Conservation (phyloP, 1,139 yeast species). For the Taphrina flavorubra region DNA sequence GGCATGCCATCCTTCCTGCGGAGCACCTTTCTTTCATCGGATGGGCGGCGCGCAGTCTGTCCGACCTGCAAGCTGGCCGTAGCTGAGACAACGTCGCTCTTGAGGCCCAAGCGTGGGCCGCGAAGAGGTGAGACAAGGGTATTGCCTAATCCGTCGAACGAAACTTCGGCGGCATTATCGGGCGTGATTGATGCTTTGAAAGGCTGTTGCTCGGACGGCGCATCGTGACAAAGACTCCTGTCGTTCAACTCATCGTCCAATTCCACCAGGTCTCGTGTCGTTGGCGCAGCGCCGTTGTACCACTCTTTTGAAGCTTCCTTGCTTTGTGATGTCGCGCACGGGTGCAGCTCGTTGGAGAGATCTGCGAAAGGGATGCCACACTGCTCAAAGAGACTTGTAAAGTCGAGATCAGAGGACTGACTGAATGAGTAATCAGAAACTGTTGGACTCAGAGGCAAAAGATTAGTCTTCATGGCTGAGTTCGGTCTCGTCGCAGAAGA, state of each 20-base stretch:
- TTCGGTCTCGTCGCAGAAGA: no score
- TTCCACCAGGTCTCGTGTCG: slow-evolving; percentile 9
- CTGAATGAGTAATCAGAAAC: slow-evolving; percentile 7
- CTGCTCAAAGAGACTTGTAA: slow-evolving; percentile 23
- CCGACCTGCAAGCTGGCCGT: not conserved
- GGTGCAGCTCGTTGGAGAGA: slow-evolving; percentile 5
- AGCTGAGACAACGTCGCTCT: slow-evolving; percentile 13
- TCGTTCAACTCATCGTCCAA: not conserved
- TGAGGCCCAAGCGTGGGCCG: slow-evolving; percentile 17
- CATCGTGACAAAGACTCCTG: not conserved
- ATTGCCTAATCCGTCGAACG: slow-evolving; percentile 29
- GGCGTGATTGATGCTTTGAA: not conserved
- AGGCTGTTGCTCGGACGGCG: not conserved
- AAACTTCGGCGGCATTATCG: slow-evolving; percentile 9
- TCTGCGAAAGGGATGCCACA: slow-evolving; percentile 28
- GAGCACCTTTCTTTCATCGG: slow-evolving; percentile 3
- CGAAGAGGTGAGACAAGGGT: slow-evolving; percentile 23
- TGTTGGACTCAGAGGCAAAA: not conserved
- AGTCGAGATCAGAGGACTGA: slow-evolving; percentile 5
- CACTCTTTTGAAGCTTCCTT: slow-evolving; percentile 1
- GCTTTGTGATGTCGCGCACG: not conserved
- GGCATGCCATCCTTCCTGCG: slow-evolving; percentile 1
- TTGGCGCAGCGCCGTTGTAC: slow-evolving; percentile 27
- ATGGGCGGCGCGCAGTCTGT: slow-evolving; percentile 6
- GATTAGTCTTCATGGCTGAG: not conserved